A percentile compares a stretch with the other conserved stretches of the same genome.
These are phyloP conservation scores for Rhinocladiella mackenziei DNA, from an alignment of 2,329 filamentous ascomycete genomes.

Conservation along the genomic window DNA sequence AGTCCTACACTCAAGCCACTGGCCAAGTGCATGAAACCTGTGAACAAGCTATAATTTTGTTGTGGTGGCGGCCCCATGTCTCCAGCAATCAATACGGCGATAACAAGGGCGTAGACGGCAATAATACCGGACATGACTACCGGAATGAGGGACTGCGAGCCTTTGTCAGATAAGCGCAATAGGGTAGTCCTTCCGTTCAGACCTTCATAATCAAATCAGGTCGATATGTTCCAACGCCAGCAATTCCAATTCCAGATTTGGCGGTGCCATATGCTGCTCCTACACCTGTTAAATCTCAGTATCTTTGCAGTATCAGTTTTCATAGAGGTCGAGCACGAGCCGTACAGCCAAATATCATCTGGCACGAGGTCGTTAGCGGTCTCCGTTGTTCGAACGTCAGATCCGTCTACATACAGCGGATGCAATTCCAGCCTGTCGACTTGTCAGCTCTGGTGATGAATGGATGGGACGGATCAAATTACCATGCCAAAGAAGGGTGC, in stretches of 20 bases:
- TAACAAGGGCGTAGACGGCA: slow-evolving; percentile 94
- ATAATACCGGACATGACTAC: slow-evolving; percentile 97
- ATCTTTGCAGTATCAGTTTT: slow-evolving; percentile 3
- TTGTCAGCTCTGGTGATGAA: slow-evolving; percentile 29
- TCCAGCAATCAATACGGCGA: slow-evolving; percentile 90
- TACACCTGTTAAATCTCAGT: slow-evolving; percentile 46
- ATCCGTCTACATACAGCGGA: slow-evolving; percentile 39
- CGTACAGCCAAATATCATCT: slow-evolving; percentile 53
- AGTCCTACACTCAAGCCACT: slow-evolving; percentile 88
- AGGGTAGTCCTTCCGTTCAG: background rate
- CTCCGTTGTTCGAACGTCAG: too few relatives aligned
- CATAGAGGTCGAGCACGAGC: slow-evolving; percentile 18
- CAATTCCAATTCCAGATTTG: slow-evolving; percentile 65
- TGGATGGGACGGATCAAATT: slow-evolving; percentile 34
- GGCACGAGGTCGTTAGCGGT: slow-evolving; percentile 17
- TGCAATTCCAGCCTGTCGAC: slow-evolving; percentile 46
- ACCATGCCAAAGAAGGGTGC: slow-evolving; percentile 67
- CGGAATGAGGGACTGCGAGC: slow-evolving; percentile 45
- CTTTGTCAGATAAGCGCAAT: slow-evolving; percentile 3
- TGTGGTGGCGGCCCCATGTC: slow-evolving; percentile 71
- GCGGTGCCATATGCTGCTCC: slow-evolving; percentile 66
- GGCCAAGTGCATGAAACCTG: slow-evolving; percentile 87
- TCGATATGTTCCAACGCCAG: slow-evolving; percentile 62
- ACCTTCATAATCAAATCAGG: slow-evolving; percentile 68
- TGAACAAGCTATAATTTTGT: slow-evolving; percentile 76